Base-by-base conservation (phyloP, 371 early-diverging fungal species). In the Mortierella sp. region DNA sequence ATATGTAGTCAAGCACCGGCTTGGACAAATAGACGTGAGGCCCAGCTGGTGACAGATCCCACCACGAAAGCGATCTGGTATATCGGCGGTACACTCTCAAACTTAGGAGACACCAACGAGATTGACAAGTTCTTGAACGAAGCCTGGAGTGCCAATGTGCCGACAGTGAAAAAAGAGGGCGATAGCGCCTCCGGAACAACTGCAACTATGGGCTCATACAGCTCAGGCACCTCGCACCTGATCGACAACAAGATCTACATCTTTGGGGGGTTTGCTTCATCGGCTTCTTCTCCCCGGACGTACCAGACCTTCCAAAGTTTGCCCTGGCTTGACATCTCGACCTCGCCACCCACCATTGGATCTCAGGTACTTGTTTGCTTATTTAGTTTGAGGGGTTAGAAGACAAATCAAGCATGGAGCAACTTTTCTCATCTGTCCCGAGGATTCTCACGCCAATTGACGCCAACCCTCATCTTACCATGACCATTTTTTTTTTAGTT, bases 211-310 rank as follows among this genome's bases (percentile, higher is more conserved):
- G 51, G 53, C 64, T 69, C 67, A 40, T 76, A 73, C 57, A 81
- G 86, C n/a, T 24, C 69, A 14, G 79, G 81, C 26, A 85, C 86
- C 4, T n/a, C 86, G 3, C 86, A 85, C 57, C 19, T 81, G 19
- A 16, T 71, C 31, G 51, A 43, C 3, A 69, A n/a, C 11, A 75
- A 67, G 48, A 79, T 85, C n/a, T 85, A 80, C 50, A 11, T 85
- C 19, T 79, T 85, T 77, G 86, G 86, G 70, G 86, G 86, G 11
- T 71, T 74, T 34, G 31, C 57, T 11, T 78, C 79, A 9, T n/a
- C 5, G 0, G 13, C 40, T 11, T 76, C 67, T 2, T 37, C 74
- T 5, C 19, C 75, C 5, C 46, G 73, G 24, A 76, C 53, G 26
- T 85, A 85, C 44, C 81, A 74, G 44, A 55, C 64, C 0, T 85